Evolutionary conservation across 352 stramenopile species (phyloP), one percentile per base, ranked within the genome.

Genomic region (Phytophthora hybrid): DNA sequence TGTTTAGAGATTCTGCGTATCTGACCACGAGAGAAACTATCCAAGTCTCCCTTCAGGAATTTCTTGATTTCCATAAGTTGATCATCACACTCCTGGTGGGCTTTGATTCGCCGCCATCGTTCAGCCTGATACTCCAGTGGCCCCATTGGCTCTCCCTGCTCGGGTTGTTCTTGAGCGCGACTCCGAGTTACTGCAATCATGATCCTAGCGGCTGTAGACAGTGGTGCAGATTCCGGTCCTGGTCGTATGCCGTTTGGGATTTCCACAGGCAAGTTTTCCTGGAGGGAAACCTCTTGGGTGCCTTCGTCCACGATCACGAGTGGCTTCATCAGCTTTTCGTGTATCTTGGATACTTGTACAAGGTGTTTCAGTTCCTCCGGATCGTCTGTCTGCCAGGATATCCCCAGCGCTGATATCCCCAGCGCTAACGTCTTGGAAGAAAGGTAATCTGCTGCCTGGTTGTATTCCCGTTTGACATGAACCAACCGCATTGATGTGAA

Each of bases 401-500:
- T 9, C 3, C 58, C 39, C n/a, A n/a, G n/a, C n/a, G n/a, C n/a
- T n/a, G n/a, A n/a, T n/a, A n/a, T n/a, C n/a, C n/a, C n/a, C 1
- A 46, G 2, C 5, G 16, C 16, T 21, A 54, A 14, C 0, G 49
- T 60, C 51, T 53, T 54, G 18, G 61, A 23, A 19, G 58, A 55
- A 13, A 29, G 8, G 18, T 67, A 57, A 5, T 73, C 57, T 18
- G 57, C 47, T 0, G 57, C 34, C n/a, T 71, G 65, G 26, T 61
- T 60, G 19, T 19, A 66, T 1, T 66, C 46, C 0, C 56, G 65
- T 23, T 66, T 66, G 4, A 71, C 55, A n/a, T 71, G 46, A 0
- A 71, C 65, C 56, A 62, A 4, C 5, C 9, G 5, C 3, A 62
- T 2, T 6, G 37, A 37, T 21, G 44, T 41, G 21, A 68, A 68